phyloP scores from a whole-genome alignment of 345 rosid genomes.

The Syzygium jambos region DNA sequence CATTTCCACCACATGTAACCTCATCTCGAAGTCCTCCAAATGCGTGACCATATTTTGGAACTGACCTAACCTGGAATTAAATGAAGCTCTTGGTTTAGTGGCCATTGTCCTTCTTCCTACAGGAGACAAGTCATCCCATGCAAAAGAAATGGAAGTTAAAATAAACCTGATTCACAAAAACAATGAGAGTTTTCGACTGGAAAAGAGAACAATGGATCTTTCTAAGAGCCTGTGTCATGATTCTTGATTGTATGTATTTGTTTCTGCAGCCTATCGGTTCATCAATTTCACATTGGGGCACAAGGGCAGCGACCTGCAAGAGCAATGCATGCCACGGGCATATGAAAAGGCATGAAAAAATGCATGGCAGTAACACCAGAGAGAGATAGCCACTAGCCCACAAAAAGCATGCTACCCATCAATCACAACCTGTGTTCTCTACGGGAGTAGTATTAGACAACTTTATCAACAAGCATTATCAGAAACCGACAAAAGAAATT shows the following conservation, averaged over 20 bases:
- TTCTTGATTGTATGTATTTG: conserved; percentile 50
- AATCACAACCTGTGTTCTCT: background rate
- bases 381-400: background rate
- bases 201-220: conserved; percentile 61
- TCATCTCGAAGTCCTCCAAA: conserved; percentile 36
- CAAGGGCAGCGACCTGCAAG: conserved; percentile 86
- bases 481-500: background rate
- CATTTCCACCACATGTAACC: conserved; percentile 90
- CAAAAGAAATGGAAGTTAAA: background rate
- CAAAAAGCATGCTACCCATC: background rate
- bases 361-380: background rate
- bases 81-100: background rate
- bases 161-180: conserved; percentile 86
- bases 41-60: conserved; percentile 27
- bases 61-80: conserved; percentile 49
- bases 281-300: conserved; percentile 72
- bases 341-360: background rate
- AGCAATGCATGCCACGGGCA: background rate
- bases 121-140: background rate
- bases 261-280: conserved; percentile 30
- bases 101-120: background rate
- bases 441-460: background rate
- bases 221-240: conserved; percentile 80
- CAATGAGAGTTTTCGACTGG: conserved; percentile 54
- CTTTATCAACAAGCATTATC: background rate